Evolutionary conservation across 78 protist genomes (phyloP), one percentile per base, ranked within the genome.

Genomic region (Dictyostelium firmibasis): DNA sequence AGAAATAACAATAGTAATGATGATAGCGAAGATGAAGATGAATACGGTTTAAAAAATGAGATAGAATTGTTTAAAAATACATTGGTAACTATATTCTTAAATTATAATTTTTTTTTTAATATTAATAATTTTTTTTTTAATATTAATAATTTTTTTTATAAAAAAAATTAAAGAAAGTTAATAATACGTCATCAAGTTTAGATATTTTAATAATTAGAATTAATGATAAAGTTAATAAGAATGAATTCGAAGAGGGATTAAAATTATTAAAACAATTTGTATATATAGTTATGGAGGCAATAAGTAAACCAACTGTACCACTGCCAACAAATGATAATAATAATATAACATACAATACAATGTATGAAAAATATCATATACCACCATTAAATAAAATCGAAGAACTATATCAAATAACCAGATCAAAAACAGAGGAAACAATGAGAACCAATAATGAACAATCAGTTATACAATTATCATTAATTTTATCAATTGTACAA

Each of bases 301-400:
- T 89, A 38, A 31, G 36, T 62, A 81, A 31, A 36, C 64, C 31
- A 14, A 4, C 14, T 14, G 35, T 27, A 27, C 41, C 43, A 20
- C 18, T 10, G 7, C 3, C 84, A n/a, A 38, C 8, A 0, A 20
- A 38, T 13, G 75, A 23, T 53, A 29, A 47, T 4, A 29, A 11
- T 13, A 41, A 78, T 62, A 81, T 14, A 1, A 69, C 87, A 0
- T 81, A 81, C 6, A 89, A 64, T 69, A 44, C 47, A 25, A n/a
- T 81, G 31, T 84, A 64, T 27, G 78, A 44, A 8, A 57, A 44
- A 62, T 89, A 89, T 47, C 86, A 69, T 53, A 60, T 89, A 69
- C 94, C 94, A 78, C 74, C 94, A n/a, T 11, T 89, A 16, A 64
- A 67, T 10, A 89, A 89, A 50, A 33, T 89, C 9, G 94, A 89